Base-by-base conservation (phyloP, 768 basidiomycete species). In the Serendipita sp. region DNA sequence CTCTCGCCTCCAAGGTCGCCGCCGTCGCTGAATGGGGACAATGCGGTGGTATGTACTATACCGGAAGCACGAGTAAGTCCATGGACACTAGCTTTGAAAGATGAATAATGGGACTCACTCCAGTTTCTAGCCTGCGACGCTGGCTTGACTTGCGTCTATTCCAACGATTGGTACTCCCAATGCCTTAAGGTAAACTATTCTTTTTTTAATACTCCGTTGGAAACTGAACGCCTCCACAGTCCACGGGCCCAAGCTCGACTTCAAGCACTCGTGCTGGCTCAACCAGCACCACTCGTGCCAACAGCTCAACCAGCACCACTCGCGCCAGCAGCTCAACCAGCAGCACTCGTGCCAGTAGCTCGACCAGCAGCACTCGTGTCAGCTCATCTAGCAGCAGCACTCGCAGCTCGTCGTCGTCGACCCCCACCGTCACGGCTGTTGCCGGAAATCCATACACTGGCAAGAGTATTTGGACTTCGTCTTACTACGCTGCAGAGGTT, bases 401-500 rank as follows among this genome's bases (percentile, higher is more conserved):
- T 35, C 28, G 30, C 63, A 65, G n/a, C 23, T 66, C 70, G 8
- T 63, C 67, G 46, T 64, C 73, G 13, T 69, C 75, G 1, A 71
- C 68, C 47, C 28, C 67, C 3, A 60, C 65, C 58, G 75, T 76
- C 34, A 67, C 73, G 35, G 74, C 76, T 18, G 77, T 80, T 1
- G 74, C 71, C 63, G 79, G 76, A 32, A 83, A 83, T 73, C 83
- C 83, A 7, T 84, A 73, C 74, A 72, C 70, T 23, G 82, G 81
- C 47, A 80, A 78, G 69, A 72, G 72, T 64, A 80, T 81, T 64
- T 84, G 77, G 73, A 71, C 83, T 60, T 79, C 76, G 63, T 82
- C 83, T 4, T 80, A 76, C 74, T 85, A 85, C 69, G 78, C 80
- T 44, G 71, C 73, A 62, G 84, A 85, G 71, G 77, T 85, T 64